phyloP scores from a whole-genome alignment of 2,329 filamentous ascomycete species.

The Colletotrichum truncatum region DNA sequence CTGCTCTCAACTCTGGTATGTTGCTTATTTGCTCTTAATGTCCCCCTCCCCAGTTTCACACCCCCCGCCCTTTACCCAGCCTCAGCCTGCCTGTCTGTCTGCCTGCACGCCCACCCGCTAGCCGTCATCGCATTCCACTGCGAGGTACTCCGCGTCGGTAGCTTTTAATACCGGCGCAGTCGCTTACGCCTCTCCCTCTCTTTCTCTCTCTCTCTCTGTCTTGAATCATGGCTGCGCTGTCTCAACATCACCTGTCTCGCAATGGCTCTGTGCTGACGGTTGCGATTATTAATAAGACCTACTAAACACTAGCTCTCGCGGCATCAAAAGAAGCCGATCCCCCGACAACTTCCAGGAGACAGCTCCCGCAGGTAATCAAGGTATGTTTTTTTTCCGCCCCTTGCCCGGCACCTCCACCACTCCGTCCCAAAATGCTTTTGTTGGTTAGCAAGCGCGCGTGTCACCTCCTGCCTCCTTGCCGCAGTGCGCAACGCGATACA shows the following conservation, averaged over 20 bases:
- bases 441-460: constrained; percentile 33
- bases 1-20: constrained; percentile 84
- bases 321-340: constrained; percentile 83
- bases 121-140: constrained; percentile 29
- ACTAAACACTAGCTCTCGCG: constrained; percentile 67
- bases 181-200: background rate
- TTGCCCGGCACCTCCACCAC: too few species aligned
- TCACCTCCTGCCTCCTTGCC: constrained; percentile 44
- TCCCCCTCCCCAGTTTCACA: constrained; percentile 14
- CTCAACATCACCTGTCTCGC: constrained; percentile 14
- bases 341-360: constrained; percentile 71
- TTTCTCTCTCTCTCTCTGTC: background rate
- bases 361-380: constrained; percentile 70
- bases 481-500: constrained; percentile 37
- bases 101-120: constrained; percentile 5
- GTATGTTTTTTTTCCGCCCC: constrained; percentile 64
- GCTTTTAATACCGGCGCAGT: constrained; percentile 7
- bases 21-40: constrained; percentile 40
- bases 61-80: constrained; percentile 21
- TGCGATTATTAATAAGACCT: constrained; percentile 51
- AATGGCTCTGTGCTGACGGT: constrained; percentile 38
- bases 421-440: constrained; percentile 15
- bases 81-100: constrained; percentile 8
- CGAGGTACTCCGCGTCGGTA: constrained; percentile 12
- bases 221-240: constrained; percentile 22